Base-by-base conservation (phyloP, 768 basidiomycete genomes). In the Leccinellum albellum region DNA sequence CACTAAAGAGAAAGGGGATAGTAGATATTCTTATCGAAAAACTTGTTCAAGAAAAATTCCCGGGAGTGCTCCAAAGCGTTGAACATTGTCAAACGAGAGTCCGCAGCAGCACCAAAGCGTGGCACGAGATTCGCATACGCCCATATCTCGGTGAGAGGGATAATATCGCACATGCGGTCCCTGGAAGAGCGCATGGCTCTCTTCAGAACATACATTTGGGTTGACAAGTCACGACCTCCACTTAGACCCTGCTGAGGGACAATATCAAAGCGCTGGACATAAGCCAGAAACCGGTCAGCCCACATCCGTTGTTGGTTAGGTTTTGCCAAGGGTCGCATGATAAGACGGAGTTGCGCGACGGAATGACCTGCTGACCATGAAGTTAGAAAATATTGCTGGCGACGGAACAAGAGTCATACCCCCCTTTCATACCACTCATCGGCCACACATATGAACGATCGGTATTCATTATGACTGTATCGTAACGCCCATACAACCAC, bases 361-460 rank as follows among this genome's bases (percentile, higher is more conserved):
- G 28, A 24, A 44, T 58, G 57, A 6, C 51, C 57, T 58, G 14
- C 7, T 6, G 31, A n/a, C n/a, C n/a, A n/a, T n/a, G n/a, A n/a
- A n/a, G n/a, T n/a, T n/a, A n/a, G n/a, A n/a, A n/a, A n/a, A n/a
- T n/a, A n/a, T n/a, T n/a, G n/a, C n/a, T n/a, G n/a, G n/a, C n/a
- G n/a, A n/a, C n/a, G n/a, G n/a, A n/a, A n/a, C n/a, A n/a, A n/a
- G n/a, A n/a, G 29, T 8, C 20, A 15, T 33, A 47, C n/a, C 1
- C 17, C 53, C 51, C 51, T 26, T 26, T 37, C 24, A 58, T 28
- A 8, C 46, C 23, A 42, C 47, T 35, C 1, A 0, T 47, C 6
- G 57, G 57, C 57, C 57, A 58, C 1, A 13, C 7, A 6, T 37
- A 6, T 0, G n/a, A 10, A 4, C 20, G 15, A 3, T 23, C 28